A percentile compares a stretch with the other conserved stretches of the same genome.
Evolutionary conservation across 805 yeast genomes (phyloP).

Genomic region (Spathaspora sp.): DNA sequence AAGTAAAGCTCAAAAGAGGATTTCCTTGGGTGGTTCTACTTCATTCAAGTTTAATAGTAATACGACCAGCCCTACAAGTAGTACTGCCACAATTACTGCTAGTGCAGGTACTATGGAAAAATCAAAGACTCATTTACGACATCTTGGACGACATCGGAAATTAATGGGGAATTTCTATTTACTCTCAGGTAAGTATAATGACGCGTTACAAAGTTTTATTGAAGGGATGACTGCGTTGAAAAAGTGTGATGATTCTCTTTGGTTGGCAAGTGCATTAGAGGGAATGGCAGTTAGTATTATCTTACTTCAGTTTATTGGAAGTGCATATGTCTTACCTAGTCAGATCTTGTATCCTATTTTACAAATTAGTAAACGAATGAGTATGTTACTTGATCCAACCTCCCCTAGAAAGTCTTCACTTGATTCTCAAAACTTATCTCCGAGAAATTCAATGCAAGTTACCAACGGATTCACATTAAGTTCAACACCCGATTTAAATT

Average conservation of each 20-base stretch:
- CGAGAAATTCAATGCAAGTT: constrained; percentile 31
- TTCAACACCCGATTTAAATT: constrained; percentile 20
- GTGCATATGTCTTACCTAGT: constrained; percentile 47
- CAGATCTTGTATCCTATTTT: constrained; percentile 30
- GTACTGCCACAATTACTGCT: constrained; percentile 3
- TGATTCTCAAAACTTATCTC: constrained; percentile 17
- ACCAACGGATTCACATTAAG: constrained; percentile 4
- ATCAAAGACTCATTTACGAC: constrained; percentile 38
- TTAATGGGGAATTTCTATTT: constrained; percentile 73
- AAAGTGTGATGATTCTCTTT: constrained; percentile 67
- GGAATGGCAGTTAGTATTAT: constrained; percentile 67
- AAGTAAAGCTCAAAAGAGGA: constrained; percentile 38
- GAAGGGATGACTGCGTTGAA: constrained; percentile 64
- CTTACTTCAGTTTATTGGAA: constrained; percentile 53
- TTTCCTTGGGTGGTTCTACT: constrained; percentile 34
- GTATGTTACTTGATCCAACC: not conserved
- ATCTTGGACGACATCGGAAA: constrained; percentile 72
- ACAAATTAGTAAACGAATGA: constrained; percentile 16
- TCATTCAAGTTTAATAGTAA: constrained; percentile 25
- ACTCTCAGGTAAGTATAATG: constrained; percentile 72
- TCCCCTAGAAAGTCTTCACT: not conserved
- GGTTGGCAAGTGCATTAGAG: constrained; percentile 89
- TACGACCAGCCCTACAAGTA: constrained; percentile 1
- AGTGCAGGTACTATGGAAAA: constrained; percentile 18
- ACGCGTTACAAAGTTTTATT: constrained; percentile 69